Evolutionary conservation across 257 asterid genomes (phyloP), one percentile per base, ranked within the genome.

Genomic region (Osmanthus fragrans): DNA sequence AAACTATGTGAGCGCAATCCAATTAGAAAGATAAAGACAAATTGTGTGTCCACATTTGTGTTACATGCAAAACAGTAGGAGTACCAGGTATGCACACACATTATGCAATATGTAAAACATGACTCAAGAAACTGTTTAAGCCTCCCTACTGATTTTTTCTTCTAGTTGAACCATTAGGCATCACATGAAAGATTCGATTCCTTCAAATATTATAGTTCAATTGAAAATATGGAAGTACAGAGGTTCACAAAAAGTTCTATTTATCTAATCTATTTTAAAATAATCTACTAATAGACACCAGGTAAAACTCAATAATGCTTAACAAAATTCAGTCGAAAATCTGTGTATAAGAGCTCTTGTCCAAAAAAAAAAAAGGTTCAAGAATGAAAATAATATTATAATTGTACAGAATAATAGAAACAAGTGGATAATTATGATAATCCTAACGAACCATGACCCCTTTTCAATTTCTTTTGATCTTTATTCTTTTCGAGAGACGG

Each of bases 1-100:
- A 60, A 74, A 47, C 69, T 10, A 73, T 60, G 72, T 74, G 60
- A 7, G 69, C 27, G 73, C 71, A 70, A 27, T 67, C 27, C 73
- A 74, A 79, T 23, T 36, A 13, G 30, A 70, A 25, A 60, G 21
- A 21, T 39, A 70, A 4, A 67, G 64, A 11, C 60, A 75, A 27
- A 37, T 30, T 19, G 60, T 37, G 58, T 8, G 72, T 60, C 66
- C 60, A 23, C 33, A 51, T 11, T 34, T 47, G 54, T 51, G 51
- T 30, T 27, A 2, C 30, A 23, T 21, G 66, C n/a, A 33, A 27
- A 80, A 15, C n/a, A 30, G 23, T 16, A 16, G 56, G 56, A 47
- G n/a, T 15, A 16, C 58, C 58, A 47, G 58, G n/a, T 15, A 47
- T 47, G 58, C 56, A 71, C 71, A 58, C 66, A 58, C 66, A 58